Percentiles rank a stretch among this genome's conserved stretches.
Conservation (phyloP, 2,329 filamentous ascomycete species). For the Claviceps sp. region DNA sequence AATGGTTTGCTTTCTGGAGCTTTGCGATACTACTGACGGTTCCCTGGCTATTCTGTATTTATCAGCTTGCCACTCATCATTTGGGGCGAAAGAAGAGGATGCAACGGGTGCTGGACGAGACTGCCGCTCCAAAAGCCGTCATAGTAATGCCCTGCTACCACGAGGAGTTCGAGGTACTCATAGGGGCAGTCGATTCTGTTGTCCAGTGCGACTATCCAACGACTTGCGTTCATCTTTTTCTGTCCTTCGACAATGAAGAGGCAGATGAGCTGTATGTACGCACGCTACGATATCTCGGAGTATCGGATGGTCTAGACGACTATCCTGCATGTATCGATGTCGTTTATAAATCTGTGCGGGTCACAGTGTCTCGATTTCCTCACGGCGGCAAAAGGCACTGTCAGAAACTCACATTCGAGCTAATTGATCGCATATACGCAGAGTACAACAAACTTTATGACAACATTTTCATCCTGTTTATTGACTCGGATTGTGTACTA, state of each 20-base stretch:
- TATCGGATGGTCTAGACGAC: constrained; percentile 59
- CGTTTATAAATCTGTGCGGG: constrained; percentile 63
- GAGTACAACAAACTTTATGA: constrained; percentile 79
- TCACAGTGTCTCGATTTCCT: constrained; percentile 83
- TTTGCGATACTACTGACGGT: constrained; percentile 76
- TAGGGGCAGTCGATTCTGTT: constrained; percentile 80
- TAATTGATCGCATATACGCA: constrained; percentile 85
- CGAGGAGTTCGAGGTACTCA: constrained; percentile 70
- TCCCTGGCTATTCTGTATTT: constrained; percentile 88
- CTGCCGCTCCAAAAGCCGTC: constrained; percentile 81
- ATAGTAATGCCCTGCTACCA: constrained; percentile 97
- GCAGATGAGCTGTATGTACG: constrained; percentile 82
- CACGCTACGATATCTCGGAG: constrained; percentile 72
- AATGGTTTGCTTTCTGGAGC: constrained; percentile 93
- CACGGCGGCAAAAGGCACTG: constrained; percentile 91
- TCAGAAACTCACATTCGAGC: constrained; percentile 82
- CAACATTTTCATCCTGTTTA: constrained; percentile 89
- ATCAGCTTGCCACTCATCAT: constrained; percentile 77
- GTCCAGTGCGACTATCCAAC: constrained; percentile 89
- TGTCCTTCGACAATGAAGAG: constrained; percentile 85
- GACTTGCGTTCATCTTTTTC: constrained; percentile 83
- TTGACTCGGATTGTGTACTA: constrained; percentile 92
- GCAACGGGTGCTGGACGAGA: constrained; percentile 71
- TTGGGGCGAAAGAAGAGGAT: constrained; percentile 71
- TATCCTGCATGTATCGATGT: constrained; percentile 90